A percentile compares a stretch with the other conserved stretches of the same genome.
Conservation (phyloP, 192 early-diverging fungal species). For the Rhizophagus clarus region DNA sequence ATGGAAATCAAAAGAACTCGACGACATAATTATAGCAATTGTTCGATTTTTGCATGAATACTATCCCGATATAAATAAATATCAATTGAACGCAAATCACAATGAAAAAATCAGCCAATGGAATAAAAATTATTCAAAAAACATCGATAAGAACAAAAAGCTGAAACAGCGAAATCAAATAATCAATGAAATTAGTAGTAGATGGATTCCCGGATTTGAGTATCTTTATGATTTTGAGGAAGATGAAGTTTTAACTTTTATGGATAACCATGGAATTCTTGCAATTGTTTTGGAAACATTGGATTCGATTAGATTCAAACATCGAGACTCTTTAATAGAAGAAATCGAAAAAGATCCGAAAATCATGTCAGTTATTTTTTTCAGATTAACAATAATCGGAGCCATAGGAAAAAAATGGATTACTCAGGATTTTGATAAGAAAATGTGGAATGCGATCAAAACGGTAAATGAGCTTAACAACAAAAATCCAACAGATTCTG, state of each 20-base stretch:
- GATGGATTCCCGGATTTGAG: neutral
- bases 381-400: neutral
- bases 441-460: neutral
- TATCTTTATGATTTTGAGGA: neutral
- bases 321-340: neutral
- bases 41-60: no score
- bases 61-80: no score
- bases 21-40: no score
- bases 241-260: neutral
- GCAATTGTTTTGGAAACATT: neutral
- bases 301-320: no score
- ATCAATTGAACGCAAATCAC: no score
- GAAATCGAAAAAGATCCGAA: neutral
- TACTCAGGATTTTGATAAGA: neutral
- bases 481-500: no score
- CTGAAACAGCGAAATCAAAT: neutral
- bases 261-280: neutral
- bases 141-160: no score
- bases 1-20: no score
- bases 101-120: no score
- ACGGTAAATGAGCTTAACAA: neutral
- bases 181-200: neutral
- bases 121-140: no score
- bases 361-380: neutral
- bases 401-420: neutral